These are phyloP conservation scores for Amanita rubescens DNA, from an alignment of 768 basidiomycete species.

Conservation along the genomic window DNA sequence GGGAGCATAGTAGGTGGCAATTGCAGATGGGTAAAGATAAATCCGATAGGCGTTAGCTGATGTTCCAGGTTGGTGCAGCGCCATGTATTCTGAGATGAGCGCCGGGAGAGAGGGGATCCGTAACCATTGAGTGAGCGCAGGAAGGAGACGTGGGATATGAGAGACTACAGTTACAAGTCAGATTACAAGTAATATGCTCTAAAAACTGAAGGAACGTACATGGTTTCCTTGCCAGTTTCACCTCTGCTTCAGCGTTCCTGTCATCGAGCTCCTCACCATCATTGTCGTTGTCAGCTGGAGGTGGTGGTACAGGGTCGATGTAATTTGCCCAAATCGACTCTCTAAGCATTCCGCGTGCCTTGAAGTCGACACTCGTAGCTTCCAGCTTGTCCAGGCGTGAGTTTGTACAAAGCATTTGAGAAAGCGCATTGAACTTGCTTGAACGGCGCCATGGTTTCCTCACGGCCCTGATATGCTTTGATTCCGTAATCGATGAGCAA, in stretches of 20 bases:
- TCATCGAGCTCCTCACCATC: background rate
- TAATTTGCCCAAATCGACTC: background rate
- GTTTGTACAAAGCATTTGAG: slow-evolving; percentile 10
- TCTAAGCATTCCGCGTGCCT: background rate
- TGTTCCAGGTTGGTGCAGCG: too few relatives aligned
- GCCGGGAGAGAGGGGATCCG: background rate
- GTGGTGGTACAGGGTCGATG: background rate
- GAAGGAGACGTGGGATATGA: background rate
- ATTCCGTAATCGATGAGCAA: background rate
- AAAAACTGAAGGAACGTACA: too few relatives aligned
- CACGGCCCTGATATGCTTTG: background rate
- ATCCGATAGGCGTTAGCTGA: too few relatives aligned
- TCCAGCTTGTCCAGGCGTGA: slow-evolving; percentile 6
- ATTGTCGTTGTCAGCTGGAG: background rate
- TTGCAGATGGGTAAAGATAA: background rate
- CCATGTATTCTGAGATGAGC: too few relatives aligned
- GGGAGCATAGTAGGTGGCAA: background rate
- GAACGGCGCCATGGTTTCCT: background rate
- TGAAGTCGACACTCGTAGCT: background rate
- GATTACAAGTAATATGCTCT: too few relatives aligned
- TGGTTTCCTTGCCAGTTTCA: background rate
- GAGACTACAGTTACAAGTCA: too few relatives aligned
- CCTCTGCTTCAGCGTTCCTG: background rate
- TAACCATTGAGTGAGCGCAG: background rate
- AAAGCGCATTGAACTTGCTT: slow-evolving; percentile 2